Conservation (phyloP, 192 early-diverging fungal species). For the Podila horticola region DNA sequence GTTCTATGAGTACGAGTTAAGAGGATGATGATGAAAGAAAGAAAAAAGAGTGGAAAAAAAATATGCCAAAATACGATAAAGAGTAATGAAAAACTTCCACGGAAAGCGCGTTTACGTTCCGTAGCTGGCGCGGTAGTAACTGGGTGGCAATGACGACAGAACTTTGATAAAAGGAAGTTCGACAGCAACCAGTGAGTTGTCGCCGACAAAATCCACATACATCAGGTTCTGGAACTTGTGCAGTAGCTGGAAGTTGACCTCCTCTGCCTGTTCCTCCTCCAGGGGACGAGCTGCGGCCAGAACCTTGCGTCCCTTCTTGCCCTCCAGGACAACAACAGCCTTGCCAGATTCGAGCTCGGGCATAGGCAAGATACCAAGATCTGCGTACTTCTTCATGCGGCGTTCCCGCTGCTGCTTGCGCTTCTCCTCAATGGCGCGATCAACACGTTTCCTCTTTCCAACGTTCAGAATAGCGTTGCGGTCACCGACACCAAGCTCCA, state of each 20-base stretch:
- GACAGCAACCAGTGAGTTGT: conserved; percentile 82
- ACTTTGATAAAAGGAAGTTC: conserved; percentile 90
- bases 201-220: conserved; percentile 77
- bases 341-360: conserved; percentile 39
- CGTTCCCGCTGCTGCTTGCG: conserved; percentile 54
- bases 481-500: conserved; percentile 66
- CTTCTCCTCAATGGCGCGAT: conserved; percentile 54
- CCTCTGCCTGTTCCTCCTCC: conserved; percentile 59
- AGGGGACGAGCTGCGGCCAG: conserved; percentile 35
- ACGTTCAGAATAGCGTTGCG: conserved; percentile 63
- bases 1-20: conserved; percentile 4
- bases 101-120: conserved; percentile 58
- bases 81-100: not conserved
- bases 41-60: conserved; percentile 4
- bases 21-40: conserved; percentile 14
- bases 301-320: conserved; percentile 38
- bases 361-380: conserved; percentile 29
- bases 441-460: conserved; percentile 67
- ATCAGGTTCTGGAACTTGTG: conserved; percentile 89
- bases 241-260: conserved; percentile 74
- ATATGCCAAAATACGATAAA: not conserved
- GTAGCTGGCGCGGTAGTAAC: conserved; percentile 87
- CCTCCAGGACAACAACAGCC: conserved; percentile 49
- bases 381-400: conserved; percentile 57
- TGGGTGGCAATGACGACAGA: conserved; percentile 78